Base-by-base conservation (phyloP, 768 basidiomycete species). In the Boletus rubescentipes region DNA sequence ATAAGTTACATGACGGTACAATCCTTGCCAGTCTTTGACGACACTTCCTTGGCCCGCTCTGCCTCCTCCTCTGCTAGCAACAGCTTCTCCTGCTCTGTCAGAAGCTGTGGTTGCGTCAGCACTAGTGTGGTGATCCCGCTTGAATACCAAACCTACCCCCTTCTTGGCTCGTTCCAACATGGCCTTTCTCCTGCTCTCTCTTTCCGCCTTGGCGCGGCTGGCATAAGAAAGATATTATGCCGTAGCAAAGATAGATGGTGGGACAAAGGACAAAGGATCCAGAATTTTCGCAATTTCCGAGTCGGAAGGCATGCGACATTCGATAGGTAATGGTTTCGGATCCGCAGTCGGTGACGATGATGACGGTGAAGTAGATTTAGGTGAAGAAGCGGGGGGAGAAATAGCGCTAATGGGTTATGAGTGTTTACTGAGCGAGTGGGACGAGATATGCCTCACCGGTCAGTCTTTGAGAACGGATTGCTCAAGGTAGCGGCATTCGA, bases 131-230 rank as follows among this genome's bases (percentile, higher is more conserved):
- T 18, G 16, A 15, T 9, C 44, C 20, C 10, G n/a, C 16, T 21
- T 7, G 36, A 30, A 46, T 15, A 9, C 10, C 23, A 21, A 15
- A 76, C 84, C 62, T 70, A 90, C 83, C 59, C 90, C 90, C 72
- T 87, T 92, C 79, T 79, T 79, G 6, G 84, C 87, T 37, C 90
- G 81, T 53, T 79, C 85, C 65, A 80, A 75, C 83, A 92, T 83
- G 3, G 85, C 89, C 68, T 79, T 84, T 55, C 81, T 67, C 64
- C 77, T 77, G 61, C 88, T 91, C 64, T 85, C 85, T 63, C 80
- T 77, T 71, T 93, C 91, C 12, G 84, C 85, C 72, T 76, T 85
- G 38, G 88, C 87, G 20, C 89, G 87, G 60, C 89, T 90, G 65
- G 57, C 55, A 56, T 42, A 64, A 49, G 45, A 64, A 61, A 55